A percentile compares a stretch with the other conserved stretches of the same genome.
Conservation (phyloP, 2,329 filamentous ascomycete genomes). For the Whalleya microplaca region DNA sequence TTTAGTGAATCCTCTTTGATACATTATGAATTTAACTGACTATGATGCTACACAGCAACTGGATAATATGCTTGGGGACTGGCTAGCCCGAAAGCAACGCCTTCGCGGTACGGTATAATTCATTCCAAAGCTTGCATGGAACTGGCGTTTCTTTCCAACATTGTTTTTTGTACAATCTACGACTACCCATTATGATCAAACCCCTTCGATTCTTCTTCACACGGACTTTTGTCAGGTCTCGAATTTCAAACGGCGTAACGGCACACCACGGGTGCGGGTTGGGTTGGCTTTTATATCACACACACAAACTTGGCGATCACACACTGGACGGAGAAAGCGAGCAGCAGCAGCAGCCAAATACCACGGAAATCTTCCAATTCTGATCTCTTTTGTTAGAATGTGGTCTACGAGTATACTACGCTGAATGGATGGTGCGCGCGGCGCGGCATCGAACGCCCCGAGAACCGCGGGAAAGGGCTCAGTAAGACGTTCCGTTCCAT, state of each 20-base stretch:
- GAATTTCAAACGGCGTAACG: slow-evolving; percentile 14
- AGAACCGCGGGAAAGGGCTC: neutral
- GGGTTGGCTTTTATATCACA: neutral
- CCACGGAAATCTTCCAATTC: slow-evolving; percentile 8
- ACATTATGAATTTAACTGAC: neutral
- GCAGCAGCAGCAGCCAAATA: slow-evolving; percentile 10
- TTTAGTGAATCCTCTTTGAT: neutral
- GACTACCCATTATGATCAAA: slow-evolving; percentile 15
- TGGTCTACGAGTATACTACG: slow-evolving; percentile 17
- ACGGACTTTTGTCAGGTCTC: slow-evolving; percentile 2
- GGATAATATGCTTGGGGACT: slow-evolving; percentile 83
- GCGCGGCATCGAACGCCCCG: neutral
- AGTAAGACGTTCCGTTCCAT: neutral
- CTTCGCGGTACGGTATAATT: slow-evolving; percentile 52
- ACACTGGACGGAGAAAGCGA: slow-evolving; percentile 1
- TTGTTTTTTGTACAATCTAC: slow-evolving; percentile 22
- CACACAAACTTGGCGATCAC: neutral
- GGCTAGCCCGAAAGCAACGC: slow-evolving; percentile 74
- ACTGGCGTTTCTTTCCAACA: slow-evolving; percentile 17
- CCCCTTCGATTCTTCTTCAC: slow-evolving; percentile 17
- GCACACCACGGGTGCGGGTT: slow-evolving; percentile 3
- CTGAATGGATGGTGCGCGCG: slow-evolving; percentile 6
- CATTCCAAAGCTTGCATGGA: slow-evolving; percentile 19
- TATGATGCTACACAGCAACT: slow-evolving; percentile 60
- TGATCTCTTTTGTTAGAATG: slow-evolving; percentile 16